Base-by-base conservation (phyloP, 768 basidiomycete species). In the Amanita pallidorosea region DNA sequence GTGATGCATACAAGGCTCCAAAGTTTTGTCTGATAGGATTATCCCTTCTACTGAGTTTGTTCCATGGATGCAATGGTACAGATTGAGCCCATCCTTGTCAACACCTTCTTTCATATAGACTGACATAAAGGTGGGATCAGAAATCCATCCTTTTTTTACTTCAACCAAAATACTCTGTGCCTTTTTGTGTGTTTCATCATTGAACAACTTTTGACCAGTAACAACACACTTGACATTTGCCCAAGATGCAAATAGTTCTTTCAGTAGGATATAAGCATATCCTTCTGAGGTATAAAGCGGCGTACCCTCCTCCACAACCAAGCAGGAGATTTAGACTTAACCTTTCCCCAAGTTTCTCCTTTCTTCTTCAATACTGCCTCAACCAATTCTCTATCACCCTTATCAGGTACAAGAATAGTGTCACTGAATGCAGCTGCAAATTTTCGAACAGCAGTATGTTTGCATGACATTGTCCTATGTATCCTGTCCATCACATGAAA, bases 1-100 rank as follows among this genome's bases (percentile, higher is more conserved):
- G 48, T 29, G 58, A 58, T 9, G 58, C 60, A 58, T 56, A 51
- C 7, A 62, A 54, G 15, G 61, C 55, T 34, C 44, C 57, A 62
- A 62, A 62, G 27, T n/a, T 51, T 58, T 2, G 33, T 15, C 42
- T 36, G 38, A 62, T 47, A 45, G 55, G 53, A 45, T 52, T 56
- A 54, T 62, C 38, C 60, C 58, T 55, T 62, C 60, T 49, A 61
- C 51, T 38, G 58, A 57, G 22, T 57, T 62, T 46, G 60, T 61
- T 6, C 61, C 59, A 15, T 51, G 15, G 8, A 56, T 31, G 43
- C 46, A 56, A 18, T 54, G 51, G 45, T 56, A 59, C 22, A 54
- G 9, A 18, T 35, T 22, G 44, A 58, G 50, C 7, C 60, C 56
- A 57, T 55, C 20, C 20, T 53, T 42, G 50, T 61, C 60, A 17